These are phyloP conservation scores for Smithsoniella earleae DNA, from an alignment of 163 green algal genomes.

Conservation along the genomic window DNA sequence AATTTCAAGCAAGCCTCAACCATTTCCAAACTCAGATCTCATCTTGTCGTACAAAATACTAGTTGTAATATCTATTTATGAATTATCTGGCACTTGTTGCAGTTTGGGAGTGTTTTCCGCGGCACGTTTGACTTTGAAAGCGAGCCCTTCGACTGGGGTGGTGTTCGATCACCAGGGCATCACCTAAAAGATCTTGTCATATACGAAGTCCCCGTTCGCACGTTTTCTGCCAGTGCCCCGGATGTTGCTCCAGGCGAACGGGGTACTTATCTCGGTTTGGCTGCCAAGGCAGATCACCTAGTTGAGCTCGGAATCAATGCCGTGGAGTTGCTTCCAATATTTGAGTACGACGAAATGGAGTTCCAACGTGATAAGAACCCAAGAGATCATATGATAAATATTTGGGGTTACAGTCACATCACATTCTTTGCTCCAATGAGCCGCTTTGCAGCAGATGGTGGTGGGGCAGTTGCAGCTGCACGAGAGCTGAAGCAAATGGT, in stretches of 20 bases:
- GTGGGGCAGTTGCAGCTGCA: conserved; percentile 53
- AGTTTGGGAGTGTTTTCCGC: conserved; percentile 69
- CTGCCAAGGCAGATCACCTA: conserved; percentile 60
- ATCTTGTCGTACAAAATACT: too few relatives aligned
- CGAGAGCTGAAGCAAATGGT: conserved; percentile 94
- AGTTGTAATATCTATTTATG: too few relatives aligned
- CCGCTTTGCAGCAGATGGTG: conserved; percentile 56
- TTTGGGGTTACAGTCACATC: conserved; percentile 96
- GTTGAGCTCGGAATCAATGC: conserved; percentile 71
- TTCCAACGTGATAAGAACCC: conserved; percentile 75
- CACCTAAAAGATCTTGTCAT: conserved; percentile 71
- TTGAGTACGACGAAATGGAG: conserved; percentile 94
- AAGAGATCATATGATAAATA: conserved; percentile 55
- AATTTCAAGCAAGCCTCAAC: too few relatives aligned
- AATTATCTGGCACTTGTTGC: too few relatives aligned
- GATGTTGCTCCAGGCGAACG: conserved; percentile 46
- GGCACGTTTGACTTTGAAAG: conserved; percentile 82
- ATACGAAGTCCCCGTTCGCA: conserved; percentile 75
- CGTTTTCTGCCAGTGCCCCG: conserved; percentile 66
- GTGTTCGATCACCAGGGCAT: conserved; percentile 49
- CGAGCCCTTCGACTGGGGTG: conserved; percentile 85
- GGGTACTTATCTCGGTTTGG: conserved; percentile 70
- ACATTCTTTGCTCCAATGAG: conserved; percentile 89
- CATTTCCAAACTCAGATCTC: too few relatives aligned
- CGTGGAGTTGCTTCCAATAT: conserved; percentile 81